These are phyloP conservation scores for Globisporangium yorkense DNA, from an alignment of 352 stramenopile genomes.

Conservation along the genomic window DNA sequence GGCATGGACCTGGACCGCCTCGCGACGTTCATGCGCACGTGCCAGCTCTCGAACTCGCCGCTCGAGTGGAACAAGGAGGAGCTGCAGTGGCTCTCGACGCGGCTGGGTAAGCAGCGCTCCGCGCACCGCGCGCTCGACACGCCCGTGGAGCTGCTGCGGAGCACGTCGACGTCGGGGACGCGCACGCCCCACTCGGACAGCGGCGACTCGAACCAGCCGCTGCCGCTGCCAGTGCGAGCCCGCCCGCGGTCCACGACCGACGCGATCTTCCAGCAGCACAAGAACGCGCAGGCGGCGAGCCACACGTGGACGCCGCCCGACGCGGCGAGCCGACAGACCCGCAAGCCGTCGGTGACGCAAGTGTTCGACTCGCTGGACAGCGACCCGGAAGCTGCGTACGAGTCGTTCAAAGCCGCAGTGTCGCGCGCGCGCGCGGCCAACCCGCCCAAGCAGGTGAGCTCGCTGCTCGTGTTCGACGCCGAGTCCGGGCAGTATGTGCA, in stretches of 20 bases:
- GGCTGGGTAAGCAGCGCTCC: conserved; percentile 12
- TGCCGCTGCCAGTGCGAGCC: background rate
- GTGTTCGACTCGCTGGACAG: conserved; percentile 5
- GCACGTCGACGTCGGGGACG: background rate
- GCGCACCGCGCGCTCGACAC: conserved; percentile 10
- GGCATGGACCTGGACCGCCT: background rate
- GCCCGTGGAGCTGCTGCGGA: conserved; percentile 3
- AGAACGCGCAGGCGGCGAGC: background rate
- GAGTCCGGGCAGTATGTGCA: conserved; percentile 21
- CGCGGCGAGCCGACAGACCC: background rate
- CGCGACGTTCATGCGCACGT: background rate
- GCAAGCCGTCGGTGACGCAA: background rate
- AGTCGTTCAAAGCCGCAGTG: conserved; percentile 12
- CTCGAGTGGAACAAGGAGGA: conserved; percentile 37
- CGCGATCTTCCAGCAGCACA: conserved; percentile 8
- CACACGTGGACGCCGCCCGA: conserved; percentile 4
- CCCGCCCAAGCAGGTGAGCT: conserved; percentile 18
- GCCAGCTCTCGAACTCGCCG: conserved; percentile 2
- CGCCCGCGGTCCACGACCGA: conserved; percentile 8
- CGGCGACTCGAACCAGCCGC: background rate
- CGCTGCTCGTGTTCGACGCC: conserved; percentile 23
- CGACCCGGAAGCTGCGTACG: conserved; percentile 11
- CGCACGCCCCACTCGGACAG: background rate
- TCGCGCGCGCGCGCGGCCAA: conserved; percentile 14
- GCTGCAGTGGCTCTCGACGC: conserved; percentile 21